Base-by-base conservation (phyloP, 306 rosid genomes). In the Rubus parviflorus region DNA sequence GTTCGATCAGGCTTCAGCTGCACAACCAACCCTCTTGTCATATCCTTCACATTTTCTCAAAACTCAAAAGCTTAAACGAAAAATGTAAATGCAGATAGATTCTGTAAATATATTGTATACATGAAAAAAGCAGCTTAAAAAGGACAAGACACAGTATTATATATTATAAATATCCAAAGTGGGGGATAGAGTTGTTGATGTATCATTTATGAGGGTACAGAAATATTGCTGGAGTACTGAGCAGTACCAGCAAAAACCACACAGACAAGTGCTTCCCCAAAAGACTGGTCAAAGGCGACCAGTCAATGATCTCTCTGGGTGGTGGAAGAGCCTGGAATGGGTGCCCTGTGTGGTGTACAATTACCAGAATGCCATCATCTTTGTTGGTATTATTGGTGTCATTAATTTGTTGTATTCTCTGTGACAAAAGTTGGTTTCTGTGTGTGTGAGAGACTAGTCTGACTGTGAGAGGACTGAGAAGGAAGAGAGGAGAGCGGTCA, bases 281-380 rank as follows among this genome's bases (percentile, higher is more conserved):
- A 77, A 81, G 87, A 80, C 87, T 74, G 78, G 87, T 84, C 87
- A 84, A 80, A 60, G 80, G 68, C 80, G 87, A 83, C 87, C 76
- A 47, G 84, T 83, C 87, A 84, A 84, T 77, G 85, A 77, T 81
- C 74, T 64, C 60, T 78, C 52, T 78, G 69, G 53, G 1, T 20
- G 25, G 42, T 10, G 41, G 25, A 5, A 19, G 60, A 71, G 63
- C 41, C 68, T 62, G 68, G 68, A 62, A 30, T 16, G 73, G 48
- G 9, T 35, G 68, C 42, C 35, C 15, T 63, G n/a, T n/a, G n/a
- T 46, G 63, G 63, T 25, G 30, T 17, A 7, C 47, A 78, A 69
- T 82, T 78, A 82, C 80, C 23, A 43, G 30, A 42, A 65, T 68
- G 40, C 80, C 86, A 78, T 68, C 46, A 2, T 53, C 46, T 54